Percentiles rank a stretch among this genome's conserved stretches.
Evolutionary conservation across 1,284 basidiomycete genomes (phyloP).

Genomic region (Ceratorhiza oryzae-sativae): DNA sequence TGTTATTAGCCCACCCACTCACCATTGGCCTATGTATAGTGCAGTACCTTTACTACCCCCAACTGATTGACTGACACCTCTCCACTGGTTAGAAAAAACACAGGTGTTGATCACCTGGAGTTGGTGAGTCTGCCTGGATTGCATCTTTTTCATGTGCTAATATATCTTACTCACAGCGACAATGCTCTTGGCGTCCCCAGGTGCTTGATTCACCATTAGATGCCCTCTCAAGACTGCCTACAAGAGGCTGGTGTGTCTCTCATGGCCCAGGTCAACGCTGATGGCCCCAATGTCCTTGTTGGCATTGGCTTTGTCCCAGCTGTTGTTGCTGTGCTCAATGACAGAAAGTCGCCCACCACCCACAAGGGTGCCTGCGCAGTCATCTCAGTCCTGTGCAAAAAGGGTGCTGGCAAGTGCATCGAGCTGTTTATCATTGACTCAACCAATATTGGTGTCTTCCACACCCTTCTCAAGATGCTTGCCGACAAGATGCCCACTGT

Average conservation of each 20-base stretch:
- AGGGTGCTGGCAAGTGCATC: conserved; percentile 82
- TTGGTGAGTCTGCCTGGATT: no score
- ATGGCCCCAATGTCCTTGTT: conserved; percentile 83
- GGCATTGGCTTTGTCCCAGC: conserved; percentile 81
- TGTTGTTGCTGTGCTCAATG: conserved; percentile 82
- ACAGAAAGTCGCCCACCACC: conserved; percentile 88
- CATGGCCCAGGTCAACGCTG: conserved; percentile 77
- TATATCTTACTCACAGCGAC: no score
- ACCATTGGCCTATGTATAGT: no score
- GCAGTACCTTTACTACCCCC: no score
- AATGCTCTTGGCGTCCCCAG: no score
- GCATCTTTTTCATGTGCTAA: no score
- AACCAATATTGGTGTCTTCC: conserved; percentile 70
- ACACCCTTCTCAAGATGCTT: conserved; percentile 86
- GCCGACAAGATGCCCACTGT: conserved; percentile 92
- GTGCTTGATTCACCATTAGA: no score
- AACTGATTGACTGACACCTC: no score
- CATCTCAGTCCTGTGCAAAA: conserved; percentile 71
- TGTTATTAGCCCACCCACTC: no score
- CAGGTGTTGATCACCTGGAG: no score
- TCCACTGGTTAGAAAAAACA: no score
- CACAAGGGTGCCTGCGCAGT: conserved; percentile 85
- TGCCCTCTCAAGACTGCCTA: conserved; percentile 77
- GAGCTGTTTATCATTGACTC: conserved; percentile 90
- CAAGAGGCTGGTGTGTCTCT: conserved; percentile 73